Percentiles rank a stretch among this genome's conserved stretches.
phyloP scores from a whole-genome alignment of 2,329 filamentous ascomycete genomes.

The Lecanosticta acicola region DNA sequence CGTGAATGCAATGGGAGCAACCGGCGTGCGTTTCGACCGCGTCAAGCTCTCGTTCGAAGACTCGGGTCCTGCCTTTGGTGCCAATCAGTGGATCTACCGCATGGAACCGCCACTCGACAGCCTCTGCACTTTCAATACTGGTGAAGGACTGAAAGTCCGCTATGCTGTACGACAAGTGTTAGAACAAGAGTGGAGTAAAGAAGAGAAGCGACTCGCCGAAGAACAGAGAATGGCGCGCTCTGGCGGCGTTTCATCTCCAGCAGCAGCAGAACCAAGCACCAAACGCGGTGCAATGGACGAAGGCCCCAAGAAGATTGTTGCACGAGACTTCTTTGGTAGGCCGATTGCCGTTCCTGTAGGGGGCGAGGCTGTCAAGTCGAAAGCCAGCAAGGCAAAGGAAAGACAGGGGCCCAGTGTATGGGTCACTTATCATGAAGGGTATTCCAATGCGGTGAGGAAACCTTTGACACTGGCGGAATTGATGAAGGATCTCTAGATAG shows the following conservation, averaged over 20 bases:
- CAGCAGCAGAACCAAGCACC: not conserved
- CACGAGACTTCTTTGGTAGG: slow-evolving; percentile 82
- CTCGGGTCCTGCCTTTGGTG: slow-evolving; percentile 9
- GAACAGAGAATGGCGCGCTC: slow-evolving; percentile 62
- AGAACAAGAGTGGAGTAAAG: slow-evolving; percentile 79
- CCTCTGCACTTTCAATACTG: slow-evolving; percentile 67
- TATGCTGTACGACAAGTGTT: slow-evolving; percentile 91
- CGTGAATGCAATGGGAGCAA: slow-evolving; percentile 74
- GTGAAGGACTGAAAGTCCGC: slow-evolving; percentile 62
- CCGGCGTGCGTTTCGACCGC: slow-evolving; percentile 75
- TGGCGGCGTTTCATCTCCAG: slow-evolving; percentile 43
- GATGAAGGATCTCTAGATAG: slow-evolving; percentile 54
- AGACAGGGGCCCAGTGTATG: slow-evolving; percentile 61
- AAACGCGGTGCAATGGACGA: slow-evolving; percentile 13
- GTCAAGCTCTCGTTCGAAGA: slow-evolving; percentile 67
- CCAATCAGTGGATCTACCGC: slow-evolving; percentile 66
- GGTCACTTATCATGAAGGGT: slow-evolving; percentile 85
- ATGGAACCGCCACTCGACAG: slow-evolving; percentile 91
- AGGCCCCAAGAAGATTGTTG: slow-evolving; percentile 41
- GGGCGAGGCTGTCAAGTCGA: slow-evolving; percentile 36
- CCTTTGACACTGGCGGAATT: slow-evolving; percentile 77
- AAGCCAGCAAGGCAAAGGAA: slow-evolving; percentile 33
- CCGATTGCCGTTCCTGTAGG: slow-evolving; percentile 49
- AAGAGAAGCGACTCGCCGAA: slow-evolving; percentile 61
- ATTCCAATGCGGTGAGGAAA: slow-evolving; percentile 87